Conservation (phyloP, 768 basidiomycete genomes). For the Boletus subcaerulescens region DNA sequence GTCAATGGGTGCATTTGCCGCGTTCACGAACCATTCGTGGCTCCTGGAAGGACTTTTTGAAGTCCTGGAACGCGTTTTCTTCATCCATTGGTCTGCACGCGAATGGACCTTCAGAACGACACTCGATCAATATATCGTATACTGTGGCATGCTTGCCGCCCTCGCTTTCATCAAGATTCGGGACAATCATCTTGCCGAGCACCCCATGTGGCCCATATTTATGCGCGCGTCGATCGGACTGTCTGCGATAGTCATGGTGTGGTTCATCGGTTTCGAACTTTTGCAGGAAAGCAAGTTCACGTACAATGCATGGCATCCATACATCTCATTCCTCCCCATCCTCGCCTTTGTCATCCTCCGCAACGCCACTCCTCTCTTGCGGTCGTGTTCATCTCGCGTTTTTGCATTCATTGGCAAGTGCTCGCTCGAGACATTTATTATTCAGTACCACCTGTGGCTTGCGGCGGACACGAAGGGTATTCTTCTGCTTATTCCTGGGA, state of each 20-base stretch:
- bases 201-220: conserved; percentile 58
- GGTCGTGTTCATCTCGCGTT: conserved; percentile 62
- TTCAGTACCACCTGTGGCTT: conserved; percentile 87
- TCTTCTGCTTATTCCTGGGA: conserved; percentile 74
- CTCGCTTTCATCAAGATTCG: conserved; percentile 72
- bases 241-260: conserved; percentile 55
- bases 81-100: conserved; percentile 76
- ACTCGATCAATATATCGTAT: conserved; percentile 88
- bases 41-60: conserved; percentile 63
- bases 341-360: conserved; percentile 71
- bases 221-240: conserved; percentile 47
- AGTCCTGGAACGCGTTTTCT: conserved; percentile 60
- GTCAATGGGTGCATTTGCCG: conserved; percentile 62
- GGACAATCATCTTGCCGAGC: conserved; percentile 67
- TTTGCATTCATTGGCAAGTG: conserved; percentile 85
- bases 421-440: conserved; percentile 88
- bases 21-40: conserved; percentile 62
- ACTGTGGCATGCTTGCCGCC: conserved; percentile 80
- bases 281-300: conserved; percentile 72
- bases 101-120: conserved; percentile 91
- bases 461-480: conserved; percentile 82
- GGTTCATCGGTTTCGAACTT: conserved; percentile 86
- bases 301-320: conserved; percentile 86
- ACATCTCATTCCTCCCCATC: conserved; percentile 78
- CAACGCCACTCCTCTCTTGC: conserved; percentile 67